Evolutionary conservation across 306 rosid genomes (phyloP).

Genomic region (Prunus persica): Prunus_persica_NCBIv2 NC_034009.1:29493501-29494000

Average conservation of each 20-base stretch:
- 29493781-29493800: too few relatives aligned
- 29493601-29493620: background rate
- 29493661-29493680: background rate
- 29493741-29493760: background rate
- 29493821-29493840: background rate
- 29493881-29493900: background rate
- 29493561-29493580: conserved; percentile 42
- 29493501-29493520: conserved; percentile 50
- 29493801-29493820: too few relatives aligned
- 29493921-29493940: background rate
- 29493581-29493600: conserved; percentile 44
- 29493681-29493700: background rate
- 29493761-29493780: background rate
- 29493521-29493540: conserved; percentile 47
- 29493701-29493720: background rate
- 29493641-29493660: background rate
- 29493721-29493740: background rate
- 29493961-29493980: too few relatives aligned
- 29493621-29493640: background rate
- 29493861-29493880: background rate
- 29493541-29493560: conserved; percentile 45
- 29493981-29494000: too few relatives aligned
- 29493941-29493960: background rate
- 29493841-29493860: background rate
- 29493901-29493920: background rate